Conservation (phyloP, 805 yeast genomes). For the Pichia occidentalis region DNA sequence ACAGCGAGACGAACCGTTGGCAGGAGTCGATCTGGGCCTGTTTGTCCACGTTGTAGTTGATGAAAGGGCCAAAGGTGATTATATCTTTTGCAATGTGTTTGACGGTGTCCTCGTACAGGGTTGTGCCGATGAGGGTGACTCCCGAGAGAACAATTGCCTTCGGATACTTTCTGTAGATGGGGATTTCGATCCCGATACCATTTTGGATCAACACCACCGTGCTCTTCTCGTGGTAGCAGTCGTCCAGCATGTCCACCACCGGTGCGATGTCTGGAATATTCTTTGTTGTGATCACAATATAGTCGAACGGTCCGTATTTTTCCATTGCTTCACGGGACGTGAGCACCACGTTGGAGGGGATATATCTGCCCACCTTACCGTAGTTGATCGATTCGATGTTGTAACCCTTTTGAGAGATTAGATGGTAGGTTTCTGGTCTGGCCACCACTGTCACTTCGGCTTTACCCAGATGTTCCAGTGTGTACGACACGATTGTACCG, state of each 20-base stretch:
- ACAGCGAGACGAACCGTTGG: conserved; percentile 27
- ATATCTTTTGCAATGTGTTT: conserved; percentile 30
- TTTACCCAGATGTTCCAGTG: conserved; percentile 41
- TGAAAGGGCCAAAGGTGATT: conserved; percentile 30
- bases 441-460: conserved; percentile 48
- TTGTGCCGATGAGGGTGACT: conserved; percentile 33
- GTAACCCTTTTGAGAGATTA: conserved; percentile 3
- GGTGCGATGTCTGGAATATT: conserved; percentile 57
- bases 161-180: conserved; percentile 29
- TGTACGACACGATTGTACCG: conserved; percentile 66
- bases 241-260: conserved; percentile 32
- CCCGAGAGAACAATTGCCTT: conserved; percentile 32
- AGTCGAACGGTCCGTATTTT: conserved; percentile 38
- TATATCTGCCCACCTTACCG: conserved; percentile 51
- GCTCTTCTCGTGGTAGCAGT: conserved; percentile 29
- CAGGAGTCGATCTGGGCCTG: conserved; percentile 24
- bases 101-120: conserved; percentile 25
- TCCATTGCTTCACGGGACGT: conserved; percentile 32
- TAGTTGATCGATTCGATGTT: conserved; percentile 49
- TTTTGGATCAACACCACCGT: conserved; percentile 34
- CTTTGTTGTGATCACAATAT: conserved; percentile 38
- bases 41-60: conserved; percentile 25
- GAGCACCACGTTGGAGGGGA: conserved; percentile 36
- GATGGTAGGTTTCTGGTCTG: conserved; percentile 40
- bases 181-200: conserved; percentile 34